Percentiles rank a stretch among this genome's conserved stretches.
These are phyloP conservation scores for Mucor velutinosus DNA, from an alignment of 371 early-diverging fungal species.

Conservation along the genomic window DNA sequence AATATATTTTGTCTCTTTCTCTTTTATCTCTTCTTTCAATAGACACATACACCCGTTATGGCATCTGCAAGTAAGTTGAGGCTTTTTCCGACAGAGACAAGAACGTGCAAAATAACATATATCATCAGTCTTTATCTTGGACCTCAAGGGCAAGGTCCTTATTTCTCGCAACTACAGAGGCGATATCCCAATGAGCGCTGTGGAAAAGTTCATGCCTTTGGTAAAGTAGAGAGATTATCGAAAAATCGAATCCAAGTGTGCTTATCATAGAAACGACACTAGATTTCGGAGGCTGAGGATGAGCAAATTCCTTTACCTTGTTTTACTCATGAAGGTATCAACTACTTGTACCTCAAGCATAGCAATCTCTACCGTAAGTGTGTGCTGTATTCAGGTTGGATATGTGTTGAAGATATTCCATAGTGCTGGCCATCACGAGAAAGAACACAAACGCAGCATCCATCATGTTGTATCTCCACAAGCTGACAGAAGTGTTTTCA, in stretches of 20 bases:
- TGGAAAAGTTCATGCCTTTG: constrained; percentile 97
- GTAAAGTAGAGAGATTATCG: constrained; percentile 36
- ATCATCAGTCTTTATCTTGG: constrained; percentile 84
- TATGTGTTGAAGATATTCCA: constrained; percentile 21
- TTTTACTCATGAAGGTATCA: constrained; percentile 93
- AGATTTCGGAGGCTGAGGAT: constrained; percentile 86
- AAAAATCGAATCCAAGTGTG: background rate
- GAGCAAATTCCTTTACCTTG: constrained; percentile 89
- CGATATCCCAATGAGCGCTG: constrained; percentile 92
- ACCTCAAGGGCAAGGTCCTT: constrained; percentile 96
- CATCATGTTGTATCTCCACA: constrained; percentile 92
- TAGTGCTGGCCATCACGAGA: constrained; percentile 93
- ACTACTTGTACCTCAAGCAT: constrained; percentile 92
- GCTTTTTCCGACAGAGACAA: background rate
- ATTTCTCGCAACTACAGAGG: constrained; percentile 93
- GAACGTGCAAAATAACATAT: background rate
- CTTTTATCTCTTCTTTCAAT: background rate
- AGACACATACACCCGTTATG: constrained; percentile 4
- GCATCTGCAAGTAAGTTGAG: constrained; percentile 29
- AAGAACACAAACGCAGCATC: constrained; percentile 97
- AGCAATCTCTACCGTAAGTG: constrained; percentile 92
- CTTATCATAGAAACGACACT: constrained; percentile 6
- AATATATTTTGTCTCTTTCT: background rate
- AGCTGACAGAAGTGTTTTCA: constrained; percentile 89
- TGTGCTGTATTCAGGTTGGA: background rate